These are phyloP conservation scores for Mortierella sp. DNA, from an alignment of 371 early-diverging fungal species.

Conservation along the genomic window DNA sequence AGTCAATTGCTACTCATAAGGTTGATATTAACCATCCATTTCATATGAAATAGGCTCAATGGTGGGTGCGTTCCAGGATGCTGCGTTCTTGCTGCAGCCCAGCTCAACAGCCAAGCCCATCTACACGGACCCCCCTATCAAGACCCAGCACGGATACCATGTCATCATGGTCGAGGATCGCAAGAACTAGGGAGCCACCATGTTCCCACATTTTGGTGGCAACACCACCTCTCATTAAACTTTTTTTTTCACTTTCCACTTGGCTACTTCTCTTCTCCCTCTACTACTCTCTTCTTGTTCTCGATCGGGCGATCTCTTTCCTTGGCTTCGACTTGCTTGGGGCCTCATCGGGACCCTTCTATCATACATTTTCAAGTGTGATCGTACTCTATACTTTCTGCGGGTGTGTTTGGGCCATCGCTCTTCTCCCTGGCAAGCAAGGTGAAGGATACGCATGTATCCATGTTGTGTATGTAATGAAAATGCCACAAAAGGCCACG, in stretches of 20 bases:
- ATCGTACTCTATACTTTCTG: too few relatives aligned
- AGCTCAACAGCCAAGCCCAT: conserved; percentile 79
- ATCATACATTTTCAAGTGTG: too few relatives aligned
- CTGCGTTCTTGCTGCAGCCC: conserved; percentile 87
- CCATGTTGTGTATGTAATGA: not conserved
- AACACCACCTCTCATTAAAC: not conserved
- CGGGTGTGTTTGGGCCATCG: too few relatives aligned
- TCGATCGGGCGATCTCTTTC: not conserved
- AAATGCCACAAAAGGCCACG: not conserved
- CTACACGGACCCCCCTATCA: conserved; percentile 83
- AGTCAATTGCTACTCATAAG: not conserved
- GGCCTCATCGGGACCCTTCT: too few relatives aligned
- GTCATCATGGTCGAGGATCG: conserved; percentile 89
- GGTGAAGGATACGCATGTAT: too few relatives aligned
- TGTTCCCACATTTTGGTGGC: not conserved
- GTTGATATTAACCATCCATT: not conserved
- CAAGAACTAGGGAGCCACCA: conserved; percentile 50
- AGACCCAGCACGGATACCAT: conserved; percentile 78
- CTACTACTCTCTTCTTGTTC: too few relatives aligned
- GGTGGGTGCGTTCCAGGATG: conserved; percentile 94
- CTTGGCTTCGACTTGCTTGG: too few relatives aligned
- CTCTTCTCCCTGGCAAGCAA: too few relatives aligned
- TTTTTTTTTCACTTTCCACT: too few relatives aligned
- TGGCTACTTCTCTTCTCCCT: too few relatives aligned
- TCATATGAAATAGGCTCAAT: conserved; percentile 67